These are phyloP conservation scores for Gliomastix tumulicola DNA, from an alignment of 2,329 filamentous ascomycete species.

Conservation along the genomic window DNA sequence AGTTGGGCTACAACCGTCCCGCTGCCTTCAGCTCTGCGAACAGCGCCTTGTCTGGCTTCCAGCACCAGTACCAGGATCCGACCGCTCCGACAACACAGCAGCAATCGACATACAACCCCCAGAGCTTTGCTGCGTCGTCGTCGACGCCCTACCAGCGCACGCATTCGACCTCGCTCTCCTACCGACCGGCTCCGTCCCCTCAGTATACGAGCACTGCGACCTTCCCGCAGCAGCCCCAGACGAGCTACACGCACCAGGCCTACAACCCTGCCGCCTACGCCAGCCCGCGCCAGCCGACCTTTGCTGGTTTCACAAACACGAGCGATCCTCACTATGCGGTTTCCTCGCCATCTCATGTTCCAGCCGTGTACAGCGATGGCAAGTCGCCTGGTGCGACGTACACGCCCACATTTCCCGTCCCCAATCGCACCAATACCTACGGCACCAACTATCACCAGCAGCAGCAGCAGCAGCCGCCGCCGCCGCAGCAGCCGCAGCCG, in stretches of 20 bases:
- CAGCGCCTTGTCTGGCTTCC: conserved; percentile 42
- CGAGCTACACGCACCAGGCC: conserved; percentile 42
- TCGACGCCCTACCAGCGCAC: conserved; percentile 24
- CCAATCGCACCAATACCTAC: too few species aligned
- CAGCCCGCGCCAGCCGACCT: conserved; percentile 39
- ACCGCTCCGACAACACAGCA: conserved; percentile 34
- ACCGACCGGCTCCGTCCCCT: conserved; percentile 30
- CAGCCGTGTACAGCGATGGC: conserved; percentile 19
- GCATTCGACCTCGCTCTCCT: conserved; percentile 44
- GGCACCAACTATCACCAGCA: too few species aligned
- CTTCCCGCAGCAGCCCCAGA: conserved; percentile 23
- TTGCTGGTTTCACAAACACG: conserved; percentile 35
- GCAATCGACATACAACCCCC: conserved; percentile 61
- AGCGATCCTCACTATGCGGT: conserved; percentile 35
- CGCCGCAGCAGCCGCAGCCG: too few species aligned
- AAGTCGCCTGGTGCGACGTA: conserved; percentile 29
- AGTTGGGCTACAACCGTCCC: too few species aligned
- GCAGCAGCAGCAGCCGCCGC: too few species aligned
- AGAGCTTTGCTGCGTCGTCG: conserved; percentile 42
- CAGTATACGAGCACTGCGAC: conserved; percentile 25
- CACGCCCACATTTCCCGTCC: conserved; percentile 16
- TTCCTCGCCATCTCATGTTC: conserved; percentile 24
- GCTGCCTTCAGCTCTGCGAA: too few species aligned
- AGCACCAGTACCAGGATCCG: conserved; percentile 41
- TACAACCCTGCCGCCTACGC: conserved; percentile 58